These are phyloP conservation scores for Dichotomocladium elegans DNA, from an alignment of 371 early-diverging fungal genomes.

Conservation along the genomic window DNA sequence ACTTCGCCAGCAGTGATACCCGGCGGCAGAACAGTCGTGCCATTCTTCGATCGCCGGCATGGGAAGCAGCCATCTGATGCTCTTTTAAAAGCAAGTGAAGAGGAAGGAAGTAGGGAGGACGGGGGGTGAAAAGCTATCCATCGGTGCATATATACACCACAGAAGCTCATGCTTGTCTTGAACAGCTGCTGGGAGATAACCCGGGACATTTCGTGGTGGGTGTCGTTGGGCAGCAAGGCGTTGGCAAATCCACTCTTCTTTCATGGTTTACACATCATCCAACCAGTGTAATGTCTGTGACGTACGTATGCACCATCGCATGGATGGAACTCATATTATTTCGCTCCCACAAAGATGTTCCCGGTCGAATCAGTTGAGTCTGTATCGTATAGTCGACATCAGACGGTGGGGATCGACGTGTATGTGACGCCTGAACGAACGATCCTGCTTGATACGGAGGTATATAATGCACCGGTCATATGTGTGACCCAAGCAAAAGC, in stretches of 20 bases:
- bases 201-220: constrained; percentile 82
- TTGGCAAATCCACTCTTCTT: constrained; percentile 69
- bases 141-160: too few relatives aligned
- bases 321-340: neutral
- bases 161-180: too few relatives aligned
- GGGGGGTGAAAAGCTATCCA: too few relatives aligned
- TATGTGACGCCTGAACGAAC: constrained; percentile 68
- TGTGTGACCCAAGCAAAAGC: too few relatives aligned
- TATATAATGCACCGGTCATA: constrained; percentile 5
- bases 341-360: neutral
- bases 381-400: constrained; percentile 35
- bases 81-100: neutral
- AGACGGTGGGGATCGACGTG: constrained; percentile 69
- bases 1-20: neutral
- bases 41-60: constrained; percentile 1
- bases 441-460: constrained; percentile 67
- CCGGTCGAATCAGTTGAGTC: neutral
- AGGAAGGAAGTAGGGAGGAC: neutral
- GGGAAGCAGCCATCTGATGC: neutral
- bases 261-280: constrained; percentile 51
- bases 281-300: too few relatives aligned
- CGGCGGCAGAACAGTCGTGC: neutral
- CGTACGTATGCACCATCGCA: neutral
- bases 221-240: constrained; percentile 65
- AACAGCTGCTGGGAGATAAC: constrained; percentile 55